phyloP scores from a whole-genome alignment of 768 basidiomycete species.

The Amanita muscaria region DNA sequence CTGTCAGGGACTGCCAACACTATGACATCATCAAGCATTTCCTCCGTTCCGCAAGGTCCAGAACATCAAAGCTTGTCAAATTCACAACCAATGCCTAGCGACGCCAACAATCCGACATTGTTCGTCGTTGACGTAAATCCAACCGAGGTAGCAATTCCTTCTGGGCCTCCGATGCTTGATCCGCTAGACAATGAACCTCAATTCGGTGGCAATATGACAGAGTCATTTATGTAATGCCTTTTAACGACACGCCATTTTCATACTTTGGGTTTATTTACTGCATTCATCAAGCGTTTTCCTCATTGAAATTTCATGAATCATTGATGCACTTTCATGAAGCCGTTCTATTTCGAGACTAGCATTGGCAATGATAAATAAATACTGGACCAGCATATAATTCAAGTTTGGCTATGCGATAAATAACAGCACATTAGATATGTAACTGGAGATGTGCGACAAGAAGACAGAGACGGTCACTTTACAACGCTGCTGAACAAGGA shows the following conservation, averaged over 20 bases:
- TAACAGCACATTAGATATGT: too few species aligned
- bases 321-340: too few species aligned
- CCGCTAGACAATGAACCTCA: not conserved
- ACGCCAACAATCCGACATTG: not conserved
- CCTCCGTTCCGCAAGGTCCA: not conserved
- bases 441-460: too few species aligned
- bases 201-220: not conserved
- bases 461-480: too few species aligned
- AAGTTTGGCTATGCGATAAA: too few species aligned
- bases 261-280: too few species aligned
- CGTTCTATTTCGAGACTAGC: not conserved
- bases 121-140: slow-evolving; percentile 3
- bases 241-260: too few species aligned
- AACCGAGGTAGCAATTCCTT: not conserved
- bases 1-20: not conserved
- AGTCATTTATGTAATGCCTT: slow-evolving; percentile 4
- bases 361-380: too few species aligned
- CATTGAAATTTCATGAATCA: not conserved
- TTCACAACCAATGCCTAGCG: not conserved
- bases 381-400: too few species aligned
- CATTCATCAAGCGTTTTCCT: not conserved
- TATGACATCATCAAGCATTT: not conserved
- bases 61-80: not conserved
- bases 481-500: too few species aligned
- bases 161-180: not conserved